phyloP scores from a whole-genome alignment of 169 alveolate genomes.

The Plasmodium inui region DNA sequence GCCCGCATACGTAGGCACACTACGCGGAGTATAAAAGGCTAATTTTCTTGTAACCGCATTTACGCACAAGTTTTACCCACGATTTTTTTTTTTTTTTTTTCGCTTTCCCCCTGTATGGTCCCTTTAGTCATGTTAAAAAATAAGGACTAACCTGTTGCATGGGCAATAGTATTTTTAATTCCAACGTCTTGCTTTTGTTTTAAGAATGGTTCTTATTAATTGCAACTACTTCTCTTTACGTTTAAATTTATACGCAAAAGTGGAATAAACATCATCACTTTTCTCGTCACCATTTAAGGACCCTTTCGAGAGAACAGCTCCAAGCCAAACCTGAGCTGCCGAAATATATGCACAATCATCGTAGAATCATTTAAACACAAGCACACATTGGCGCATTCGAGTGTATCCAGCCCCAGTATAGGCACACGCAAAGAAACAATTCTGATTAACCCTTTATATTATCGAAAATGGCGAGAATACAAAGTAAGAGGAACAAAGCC shows the following conservation, averaged over 20 bases:
- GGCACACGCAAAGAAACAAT: background rate
- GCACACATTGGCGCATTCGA: background rate
- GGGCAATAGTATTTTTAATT: background rate
- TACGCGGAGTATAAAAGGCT: background rate
- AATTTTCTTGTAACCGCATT: background rate
- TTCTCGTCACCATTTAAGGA: conserved; percentile 7
- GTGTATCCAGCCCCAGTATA: conserved; percentile 3
- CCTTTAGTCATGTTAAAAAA: conserved; percentile 3
- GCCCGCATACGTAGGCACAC: background rate
- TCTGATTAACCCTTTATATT: conserved; percentile 9
- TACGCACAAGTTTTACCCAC: background rate
- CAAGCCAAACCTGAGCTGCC: background rate
- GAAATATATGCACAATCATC: background rate
- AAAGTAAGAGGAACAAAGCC: conserved; percentile 27
- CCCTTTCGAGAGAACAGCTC: background rate
- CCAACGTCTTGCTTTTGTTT: background rate
- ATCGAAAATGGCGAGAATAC: conserved; percentile 51
- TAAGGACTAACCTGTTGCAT: background rate
- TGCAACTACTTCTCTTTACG: conserved; percentile 11
- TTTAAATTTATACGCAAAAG: conserved; percentile 2
- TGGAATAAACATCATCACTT: background rate
- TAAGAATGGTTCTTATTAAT: conserved; percentile 27
- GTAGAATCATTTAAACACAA: background rate
- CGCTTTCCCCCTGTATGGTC: background rate
- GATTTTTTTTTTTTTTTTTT: conserved; percentile 1